Evolutionary conservation across 176 grass and related monocot genomes (phyloP).

Genomic region (Miscanthus lutarioriparius): DNA sequence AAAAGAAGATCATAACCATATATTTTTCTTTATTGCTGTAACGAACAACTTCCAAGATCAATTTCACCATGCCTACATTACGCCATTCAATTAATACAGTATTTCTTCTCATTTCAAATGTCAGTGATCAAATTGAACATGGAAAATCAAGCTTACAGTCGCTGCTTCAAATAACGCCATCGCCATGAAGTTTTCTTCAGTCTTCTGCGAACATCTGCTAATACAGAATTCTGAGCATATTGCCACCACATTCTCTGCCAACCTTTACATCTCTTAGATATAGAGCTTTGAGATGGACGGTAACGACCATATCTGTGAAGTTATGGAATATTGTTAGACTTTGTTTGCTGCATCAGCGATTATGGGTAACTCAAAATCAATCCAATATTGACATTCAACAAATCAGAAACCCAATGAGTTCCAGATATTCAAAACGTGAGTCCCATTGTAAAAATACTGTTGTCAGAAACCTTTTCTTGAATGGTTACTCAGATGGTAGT

Average conservation of each 20-base stretch:
- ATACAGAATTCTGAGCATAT: conserved; percentile 72
- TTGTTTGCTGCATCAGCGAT: neutral
- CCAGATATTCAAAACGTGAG: neutral
- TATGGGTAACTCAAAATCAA: neutral
- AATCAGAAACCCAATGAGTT: conserved; percentile 33
- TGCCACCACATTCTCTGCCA: conserved; percentile 92
- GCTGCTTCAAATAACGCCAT: conserved; percentile 66
- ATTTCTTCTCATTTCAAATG: conserved; percentile 22
- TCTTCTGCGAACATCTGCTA: conserved; percentile 67
- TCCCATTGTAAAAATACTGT: neutral
- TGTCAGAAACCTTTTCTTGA: neutral
- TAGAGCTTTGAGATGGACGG: conserved; percentile 72
- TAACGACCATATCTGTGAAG: conserved; percentile 85
- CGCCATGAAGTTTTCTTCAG: conserved; percentile 78
- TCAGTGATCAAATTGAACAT: conserved; percentile 26
- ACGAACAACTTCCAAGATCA: conserved; percentile 29
- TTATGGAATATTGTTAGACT: conserved; percentile 20
- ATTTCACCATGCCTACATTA: conserved; percentile 1
- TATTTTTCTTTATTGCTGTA: conserved; percentile 22
- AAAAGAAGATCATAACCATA: neutral
- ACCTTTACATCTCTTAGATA: conserved; percentile 69
- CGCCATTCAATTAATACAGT: neutral
- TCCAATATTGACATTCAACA: conserved; percentile 22
- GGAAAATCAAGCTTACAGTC: conserved; percentile 69
- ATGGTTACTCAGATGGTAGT: neutral